Percentiles rank a stretch among this genome's conserved stretches.
These are phyloP conservation scores for Elsinoe fawcettii DNA, from an alignment of 2,329 filamentous ascomycete genomes.

Conservation along the genomic window DNA sequence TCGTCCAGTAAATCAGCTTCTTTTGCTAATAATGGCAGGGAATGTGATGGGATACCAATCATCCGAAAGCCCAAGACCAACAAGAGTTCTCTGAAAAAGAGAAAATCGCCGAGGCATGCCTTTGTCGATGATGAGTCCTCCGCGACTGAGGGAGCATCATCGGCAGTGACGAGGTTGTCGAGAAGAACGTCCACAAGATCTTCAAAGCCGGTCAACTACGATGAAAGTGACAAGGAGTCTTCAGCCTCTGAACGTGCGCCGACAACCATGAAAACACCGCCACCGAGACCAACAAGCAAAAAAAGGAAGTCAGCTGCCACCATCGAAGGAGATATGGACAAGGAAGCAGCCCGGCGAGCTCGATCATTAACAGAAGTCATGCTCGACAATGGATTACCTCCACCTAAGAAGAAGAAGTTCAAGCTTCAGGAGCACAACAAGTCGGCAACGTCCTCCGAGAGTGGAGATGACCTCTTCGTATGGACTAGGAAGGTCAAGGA, in stretches of 20 bases:
- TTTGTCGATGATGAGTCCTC: background rate
- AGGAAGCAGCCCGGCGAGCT: too few relatives aligned
- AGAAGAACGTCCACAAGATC: background rate
- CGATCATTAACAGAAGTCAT: too few relatives aligned
- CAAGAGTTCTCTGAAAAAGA: background rate
- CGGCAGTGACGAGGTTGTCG: background rate
- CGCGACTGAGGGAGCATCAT: background rate
- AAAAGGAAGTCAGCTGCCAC: background rate
- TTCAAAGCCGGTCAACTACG: background rate
- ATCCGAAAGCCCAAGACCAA: background rate
- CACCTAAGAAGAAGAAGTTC: background rate
- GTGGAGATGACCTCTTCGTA: background rate
- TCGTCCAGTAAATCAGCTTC: background rate
- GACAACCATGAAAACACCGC: background rate
- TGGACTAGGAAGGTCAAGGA: background rate
- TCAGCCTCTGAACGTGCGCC: background rate
- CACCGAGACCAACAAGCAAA: background rate
- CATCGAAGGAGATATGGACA: too few relatives aligned
- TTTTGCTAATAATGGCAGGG: background rate
- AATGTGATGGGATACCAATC: background rate
- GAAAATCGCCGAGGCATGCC: background rate
- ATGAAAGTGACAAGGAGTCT: background rate
- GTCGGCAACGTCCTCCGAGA: background rate
- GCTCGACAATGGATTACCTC: background rate
- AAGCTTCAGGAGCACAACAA: background rate